phyloP scores from a whole-genome alignment of 768 basidiomycete genomes.

The Suillus tomentosus region DNA sequence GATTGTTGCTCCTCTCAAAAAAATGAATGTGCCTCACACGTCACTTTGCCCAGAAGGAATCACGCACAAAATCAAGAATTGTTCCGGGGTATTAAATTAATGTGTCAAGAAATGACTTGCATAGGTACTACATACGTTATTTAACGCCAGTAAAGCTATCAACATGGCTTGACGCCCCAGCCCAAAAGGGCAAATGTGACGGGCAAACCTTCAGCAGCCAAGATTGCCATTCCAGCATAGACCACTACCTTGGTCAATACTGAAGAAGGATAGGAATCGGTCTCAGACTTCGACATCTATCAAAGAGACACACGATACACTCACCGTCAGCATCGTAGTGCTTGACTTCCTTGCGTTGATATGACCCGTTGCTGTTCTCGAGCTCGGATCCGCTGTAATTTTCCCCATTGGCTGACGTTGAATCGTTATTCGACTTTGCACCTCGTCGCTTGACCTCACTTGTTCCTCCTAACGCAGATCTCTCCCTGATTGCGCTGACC shows the following conservation, averaged over 20 bases:
- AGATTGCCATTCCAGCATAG: constrained; percentile 80
- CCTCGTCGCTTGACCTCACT: constrained; percentile 31
- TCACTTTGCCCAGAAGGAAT: background rate
- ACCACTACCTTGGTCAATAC: constrained; percentile 91
- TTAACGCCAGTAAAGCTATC: constrained; percentile 6
- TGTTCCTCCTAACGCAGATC: constrained; percentile 40
- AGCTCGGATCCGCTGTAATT: constrained; percentile 27
- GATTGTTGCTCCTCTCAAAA: background rate
- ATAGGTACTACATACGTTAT: background rate
- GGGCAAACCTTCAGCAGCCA: constrained; percentile 65
- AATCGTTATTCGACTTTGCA: constrained; percentile 18
- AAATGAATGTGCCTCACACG: background rate
- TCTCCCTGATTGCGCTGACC: constrained; percentile 43
- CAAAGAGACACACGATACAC: too few species aligned
- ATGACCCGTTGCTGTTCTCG: constrained; percentile 33
- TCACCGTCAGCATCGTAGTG: too few species aligned
- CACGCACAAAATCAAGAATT: background rate
- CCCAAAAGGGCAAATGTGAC: constrained; percentile 63
- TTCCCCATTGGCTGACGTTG: constrained; percentile 16
- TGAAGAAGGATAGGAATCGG: constrained; percentile 27
- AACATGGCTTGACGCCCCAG: constrained; percentile 59
- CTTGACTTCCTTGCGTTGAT: background rate
- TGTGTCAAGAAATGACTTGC: background rate
- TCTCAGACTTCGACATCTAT: too few species aligned
- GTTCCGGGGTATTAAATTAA: background rate